Base-by-base conservation (phyloP, 2,329 filamentous ascomycete genomes). In the Albophoma yamanashiensis region DNA sequence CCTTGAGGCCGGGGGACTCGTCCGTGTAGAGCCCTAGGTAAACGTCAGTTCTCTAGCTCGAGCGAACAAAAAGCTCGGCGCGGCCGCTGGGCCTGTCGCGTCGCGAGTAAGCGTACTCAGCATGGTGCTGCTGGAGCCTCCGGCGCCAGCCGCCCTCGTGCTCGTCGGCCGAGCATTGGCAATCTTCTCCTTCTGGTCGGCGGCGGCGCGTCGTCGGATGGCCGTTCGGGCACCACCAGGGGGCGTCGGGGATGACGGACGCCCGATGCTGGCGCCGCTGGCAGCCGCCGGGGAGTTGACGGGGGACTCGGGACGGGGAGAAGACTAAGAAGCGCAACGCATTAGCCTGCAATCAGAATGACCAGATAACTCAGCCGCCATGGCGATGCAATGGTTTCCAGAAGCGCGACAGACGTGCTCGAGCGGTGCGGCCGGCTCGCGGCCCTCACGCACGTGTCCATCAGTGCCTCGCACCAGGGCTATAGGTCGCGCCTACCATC, bases 111-210 rank as follows among this genome's bases (percentile, higher is more conserved):
- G 85, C 89, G 67, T 88, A 91, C 92, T 93, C 80, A 99, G 82
- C 94, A 99, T 99, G 58, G 94, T 99, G 79, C 91, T 96, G 76
- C 89, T 96, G 74, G 92, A 97, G 66, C 94, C 94, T 67, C 94
- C 94, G 22, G 94, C 94, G 68, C 94, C 94, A 40, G 94, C 94
- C 45, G 93, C 87, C 70, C 94, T 86, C 66, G 94, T 99, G 79
- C 90, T 96, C 75, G 88, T 90, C 57, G 94, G 94, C 68, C 94
- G 84, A 66, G 86, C 89, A 88, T 96, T 99, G 71, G 93, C 92
- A 69, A 93, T 86, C 79, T 95, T 94, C 79, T 97, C 94, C 78
- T 96, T 96, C 79, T 96, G 90, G 75, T 97, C 94, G 69, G 93
- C 93, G 38, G 94, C 94, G 52, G 94, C 93, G 74, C 94, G 91